Evolutionary conservation across 2,329 filamentous ascomycete genomes (phyloP).

Genomic region (Exophiala sp.): DNA sequence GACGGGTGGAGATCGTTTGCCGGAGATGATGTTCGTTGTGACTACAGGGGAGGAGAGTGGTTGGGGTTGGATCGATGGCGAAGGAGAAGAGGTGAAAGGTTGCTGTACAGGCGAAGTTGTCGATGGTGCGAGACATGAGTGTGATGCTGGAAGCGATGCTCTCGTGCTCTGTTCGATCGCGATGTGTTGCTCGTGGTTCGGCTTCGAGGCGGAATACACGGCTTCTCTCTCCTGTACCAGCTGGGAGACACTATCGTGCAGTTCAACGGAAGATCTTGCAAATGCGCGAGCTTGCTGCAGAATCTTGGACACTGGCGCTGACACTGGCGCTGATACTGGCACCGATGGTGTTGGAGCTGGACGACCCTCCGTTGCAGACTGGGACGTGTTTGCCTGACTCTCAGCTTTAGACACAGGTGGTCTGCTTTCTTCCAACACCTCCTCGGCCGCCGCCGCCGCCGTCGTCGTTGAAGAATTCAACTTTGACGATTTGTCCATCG

Average conservation of each 20-base stretch:
- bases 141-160: too few species aligned
- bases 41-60: background rate
- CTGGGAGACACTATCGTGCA: slow-evolving; percentile 1
- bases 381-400: too few species aligned
- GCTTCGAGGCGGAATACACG: background rate
- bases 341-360: too few species aligned
- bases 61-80: background rate
- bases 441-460: background rate
- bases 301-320: slow-evolving; percentile 10
- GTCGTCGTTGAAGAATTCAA: background rate
- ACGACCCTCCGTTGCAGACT: background rate
- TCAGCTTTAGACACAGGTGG: too few species aligned
- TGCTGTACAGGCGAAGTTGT: background rate
- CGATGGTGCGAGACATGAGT: background rate
- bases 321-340: too few species aligned
- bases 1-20: background rate
- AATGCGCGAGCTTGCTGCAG: slow-evolving; percentile 16
- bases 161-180: background rate
- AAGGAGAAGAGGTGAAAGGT: background rate
- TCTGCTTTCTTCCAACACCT: too few species aligned
- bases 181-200: background rate
- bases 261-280: slow-evolving; percentile 3
- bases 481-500: background rate
- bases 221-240: slow-evolving; percentile 8
- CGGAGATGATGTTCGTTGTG: background rate